phyloP scores from a whole-genome alignment of 2,329 filamentous ascomycete genomes.

The Ceratocystis eucalypticola region DNA sequence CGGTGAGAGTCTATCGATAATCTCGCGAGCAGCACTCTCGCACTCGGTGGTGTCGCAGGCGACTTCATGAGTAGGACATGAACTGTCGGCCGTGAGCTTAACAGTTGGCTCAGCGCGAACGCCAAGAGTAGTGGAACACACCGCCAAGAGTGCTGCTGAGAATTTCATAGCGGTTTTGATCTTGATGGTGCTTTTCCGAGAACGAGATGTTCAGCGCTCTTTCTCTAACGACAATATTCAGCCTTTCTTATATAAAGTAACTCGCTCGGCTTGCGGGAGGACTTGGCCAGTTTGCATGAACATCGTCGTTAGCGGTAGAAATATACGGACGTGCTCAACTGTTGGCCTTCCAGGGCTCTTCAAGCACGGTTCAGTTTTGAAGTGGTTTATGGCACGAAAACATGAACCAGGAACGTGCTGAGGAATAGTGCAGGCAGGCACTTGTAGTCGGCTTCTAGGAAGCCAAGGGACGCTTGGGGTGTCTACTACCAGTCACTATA shows the following conservation, averaged over 20 bases:
- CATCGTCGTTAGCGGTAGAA: neutral
- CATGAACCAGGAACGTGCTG: neutral
- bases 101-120: neutral
- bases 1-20: slow-evolving; percentile 24
- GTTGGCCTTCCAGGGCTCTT: neutral
- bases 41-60: slow-evolving; percentile 24
- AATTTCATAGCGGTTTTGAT: neutral
- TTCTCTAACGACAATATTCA: neutral
- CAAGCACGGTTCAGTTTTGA: neutral
- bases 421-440: neutral
- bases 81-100: neutral
- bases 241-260: neutral
- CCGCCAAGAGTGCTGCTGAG: neutral
- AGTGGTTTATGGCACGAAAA: neutral
- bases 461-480: too few species aligned
- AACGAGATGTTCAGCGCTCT: neutral
- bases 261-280: too few species aligned
- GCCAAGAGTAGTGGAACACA: neutral
- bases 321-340: neutral
- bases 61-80: neutral
- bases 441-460: neutral
- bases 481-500: too few species aligned
- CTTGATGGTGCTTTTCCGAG: too few species aligned
- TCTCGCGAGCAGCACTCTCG: slow-evolving; percentile 25
- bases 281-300: neutral